phyloP scores from a whole-genome alignment of 208 protist genomes.

The Tritrichomonas foetus region DNA sequence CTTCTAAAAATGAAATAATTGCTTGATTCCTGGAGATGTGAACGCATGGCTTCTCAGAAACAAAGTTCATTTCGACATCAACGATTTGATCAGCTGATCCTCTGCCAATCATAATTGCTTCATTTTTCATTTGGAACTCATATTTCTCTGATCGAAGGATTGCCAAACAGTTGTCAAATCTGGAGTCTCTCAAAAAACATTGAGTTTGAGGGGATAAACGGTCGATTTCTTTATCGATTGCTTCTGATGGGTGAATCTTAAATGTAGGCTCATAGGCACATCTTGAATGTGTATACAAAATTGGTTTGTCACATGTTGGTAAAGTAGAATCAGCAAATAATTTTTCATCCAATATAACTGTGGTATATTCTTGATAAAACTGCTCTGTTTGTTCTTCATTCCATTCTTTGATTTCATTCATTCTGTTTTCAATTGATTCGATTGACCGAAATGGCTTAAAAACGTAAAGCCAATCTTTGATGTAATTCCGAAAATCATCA shows the following conservation, averaged over 20 bases:
- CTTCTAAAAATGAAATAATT: conserved; percentile 30
- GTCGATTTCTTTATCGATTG: too few relatives aligned
- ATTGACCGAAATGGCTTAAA: neutral
- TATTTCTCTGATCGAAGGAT: neutral
- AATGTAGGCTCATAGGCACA: too few relatives aligned
- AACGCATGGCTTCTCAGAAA: neutral
- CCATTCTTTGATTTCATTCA: neutral
- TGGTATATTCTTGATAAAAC: too few relatives aligned
- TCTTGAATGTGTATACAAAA: too few relatives aligned
- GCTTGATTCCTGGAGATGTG: conserved; percentile 33
- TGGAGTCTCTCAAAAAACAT: too few relatives aligned
- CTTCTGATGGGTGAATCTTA: too few relatives aligned
- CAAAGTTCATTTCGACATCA: neutral
- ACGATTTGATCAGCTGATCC: neutral
- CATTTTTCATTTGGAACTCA: neutral
- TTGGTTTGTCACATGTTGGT: too few relatives aligned
- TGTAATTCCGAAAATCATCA: neutral
- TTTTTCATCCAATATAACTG: too few relatives aligned
- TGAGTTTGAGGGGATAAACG: too few relatives aligned
- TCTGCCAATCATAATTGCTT: neutral
- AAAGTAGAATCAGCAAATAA: too few relatives aligned
- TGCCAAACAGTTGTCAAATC: neutral
- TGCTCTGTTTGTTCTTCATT: neutral
- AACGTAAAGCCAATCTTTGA: neutral
- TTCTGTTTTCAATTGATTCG: neutral